Evolutionary conservation across 129 eudicot genomes (phyloP).

Genomic region (Flaveria trinervia): DNA sequence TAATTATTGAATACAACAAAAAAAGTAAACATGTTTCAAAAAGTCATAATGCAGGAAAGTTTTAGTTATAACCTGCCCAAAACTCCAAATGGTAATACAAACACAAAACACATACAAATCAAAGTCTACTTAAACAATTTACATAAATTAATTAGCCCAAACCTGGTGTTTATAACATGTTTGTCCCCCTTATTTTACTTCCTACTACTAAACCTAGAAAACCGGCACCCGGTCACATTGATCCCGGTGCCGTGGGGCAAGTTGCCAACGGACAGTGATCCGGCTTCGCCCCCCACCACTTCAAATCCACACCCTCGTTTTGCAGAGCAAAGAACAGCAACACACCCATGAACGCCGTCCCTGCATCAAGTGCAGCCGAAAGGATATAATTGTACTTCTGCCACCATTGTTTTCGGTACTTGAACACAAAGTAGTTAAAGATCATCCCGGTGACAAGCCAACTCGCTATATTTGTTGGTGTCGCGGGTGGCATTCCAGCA

Average conservation of each 20-base stretch:
- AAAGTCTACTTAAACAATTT: slow-evolving; percentile 15
- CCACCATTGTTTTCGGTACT: slow-evolving; percentile 90
- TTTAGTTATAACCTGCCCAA: not conserved
- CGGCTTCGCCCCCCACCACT: slow-evolving; percentile 89
- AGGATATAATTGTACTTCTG: slow-evolving; percentile 79
- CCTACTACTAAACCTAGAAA: slow-evolving; percentile 36
- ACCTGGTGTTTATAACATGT: not conserved
- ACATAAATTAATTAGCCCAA: slow-evolving; percentile 13
- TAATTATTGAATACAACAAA: not conserved
- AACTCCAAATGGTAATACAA: not conserved
- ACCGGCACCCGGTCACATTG: slow-evolving; percentile 58
- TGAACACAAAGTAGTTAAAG: slow-evolving; percentile 86
- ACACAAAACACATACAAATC: slow-evolving; percentile 2
- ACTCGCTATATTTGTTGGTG: slow-evolving; percentile 86
- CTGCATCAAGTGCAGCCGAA: slow-evolving; percentile 94
- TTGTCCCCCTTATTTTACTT: slow-evolving; percentile 19
- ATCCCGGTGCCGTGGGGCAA: slow-evolving; percentile 85
- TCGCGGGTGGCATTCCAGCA: slow-evolving; percentile 99
- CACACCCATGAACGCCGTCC: slow-evolving; percentile 95
- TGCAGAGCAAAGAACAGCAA: slow-evolving; percentile 76
- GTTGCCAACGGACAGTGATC: slow-evolving; percentile 89
- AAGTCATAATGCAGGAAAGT: not conserved
- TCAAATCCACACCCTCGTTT: slow-evolving; percentile 68
- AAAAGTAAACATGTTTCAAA: not conserved
- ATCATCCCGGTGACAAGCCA: slow-evolving; percentile 85